A percentile compares a stretch with the other conserved stretches of the same genome.
Conservation (phyloP, 345 rosid species). For the Psidium guajava region DNA sequence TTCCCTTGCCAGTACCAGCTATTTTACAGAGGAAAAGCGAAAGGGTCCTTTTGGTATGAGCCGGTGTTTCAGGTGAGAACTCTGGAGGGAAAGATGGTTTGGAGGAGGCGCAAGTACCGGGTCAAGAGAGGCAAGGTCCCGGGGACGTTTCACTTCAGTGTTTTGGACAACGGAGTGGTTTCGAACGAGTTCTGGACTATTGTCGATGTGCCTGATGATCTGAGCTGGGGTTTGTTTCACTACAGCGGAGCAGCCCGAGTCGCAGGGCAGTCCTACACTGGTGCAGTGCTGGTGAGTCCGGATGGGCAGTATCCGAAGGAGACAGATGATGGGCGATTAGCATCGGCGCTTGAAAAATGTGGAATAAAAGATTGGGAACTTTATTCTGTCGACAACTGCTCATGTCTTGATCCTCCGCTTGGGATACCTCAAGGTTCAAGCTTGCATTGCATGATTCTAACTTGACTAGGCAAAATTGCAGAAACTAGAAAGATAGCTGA, state of each 20-base stretch:
- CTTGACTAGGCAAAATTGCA: constrained; percentile 9
- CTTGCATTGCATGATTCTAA: constrained; percentile 35
- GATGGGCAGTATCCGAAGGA: constrained; percentile 65
- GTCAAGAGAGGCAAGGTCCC: constrained; percentile 65
- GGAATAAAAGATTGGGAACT: constrained; percentile 89
- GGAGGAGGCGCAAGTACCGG: constrained; percentile 86
- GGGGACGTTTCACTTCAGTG: constrained; percentile 69
- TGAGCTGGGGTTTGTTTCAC: constrained; percentile 87
- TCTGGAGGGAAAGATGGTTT: constrained; percentile 58
- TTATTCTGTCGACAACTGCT: constrained; percentile 64
- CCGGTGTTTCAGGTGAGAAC: constrained; percentile 83
- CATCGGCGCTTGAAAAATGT: constrained; percentile 54
- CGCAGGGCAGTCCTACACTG: constrained; percentile 86
- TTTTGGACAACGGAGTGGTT: constrained; percentile 85
- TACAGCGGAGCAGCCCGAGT: constrained; percentile 87
- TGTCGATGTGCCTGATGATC: constrained; percentile 70
- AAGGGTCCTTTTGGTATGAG: constrained; percentile 89
- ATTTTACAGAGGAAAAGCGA: constrained; percentile 85
- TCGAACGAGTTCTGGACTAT: constrained; percentile 91
- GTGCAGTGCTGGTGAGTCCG: constrained; percentile 83
- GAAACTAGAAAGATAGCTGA: neutral
- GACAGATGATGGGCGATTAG: constrained; percentile 26
- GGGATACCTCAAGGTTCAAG: constrained; percentile 72
- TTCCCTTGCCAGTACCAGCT: constrained; percentile 94
- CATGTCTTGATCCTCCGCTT: constrained; percentile 63